Evolutionary conservation across 345 rosid species (phyloP), one percentile per base, ranked within the genome.

Genomic region (Conringia planisiliqua): DNA sequence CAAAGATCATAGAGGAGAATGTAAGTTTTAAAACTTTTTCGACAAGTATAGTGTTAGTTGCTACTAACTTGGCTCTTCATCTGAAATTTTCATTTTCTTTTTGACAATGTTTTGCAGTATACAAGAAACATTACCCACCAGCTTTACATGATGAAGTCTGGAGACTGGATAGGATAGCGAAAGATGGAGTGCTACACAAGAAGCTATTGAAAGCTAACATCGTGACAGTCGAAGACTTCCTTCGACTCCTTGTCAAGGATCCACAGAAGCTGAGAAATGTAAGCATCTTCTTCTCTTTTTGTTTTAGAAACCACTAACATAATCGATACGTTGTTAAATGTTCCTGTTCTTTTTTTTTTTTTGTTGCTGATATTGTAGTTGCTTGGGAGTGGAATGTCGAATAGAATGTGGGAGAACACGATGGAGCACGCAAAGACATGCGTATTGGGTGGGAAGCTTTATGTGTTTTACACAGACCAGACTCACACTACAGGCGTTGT

Each of bases 371-470:
- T 76, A 26, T 51, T 76, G 35, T 66, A 94, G 96, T 84, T 90
- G 68, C 95, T 94, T 8, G 98, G 98, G 74, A 94, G 98, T 46
- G 98, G 96, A 73, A 90, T 91, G 97, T 91, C 98, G 7, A 94
- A 91, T 71, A 84, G 90, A 74, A 94, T 94, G 98, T 94, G 98
- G 98, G 97, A 94, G 78, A 90, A 88, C 42, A 88, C 97, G 1
- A 84, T 91, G 55, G 97, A 91, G 79, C 97, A 94, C 61, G 97
- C 99, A 17, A 95, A 95, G 87, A 95, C 97, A 0, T 91, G 99
- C 10, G 86, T 86, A 16, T 71, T 91, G 77, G 93, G 97, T 39
- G 93, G 86, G 44, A 95, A 87, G 86, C 88, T 91, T 44, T 91
- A 87, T 42, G 85, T 91, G 50, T 91, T 83, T 83, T 85, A 85